These are phyloP conservation scores for Thermothielavioides terrestris DNA, from an alignment of 495 filamentous ascomycete genomes.

Conservation along the genomic window DNA sequence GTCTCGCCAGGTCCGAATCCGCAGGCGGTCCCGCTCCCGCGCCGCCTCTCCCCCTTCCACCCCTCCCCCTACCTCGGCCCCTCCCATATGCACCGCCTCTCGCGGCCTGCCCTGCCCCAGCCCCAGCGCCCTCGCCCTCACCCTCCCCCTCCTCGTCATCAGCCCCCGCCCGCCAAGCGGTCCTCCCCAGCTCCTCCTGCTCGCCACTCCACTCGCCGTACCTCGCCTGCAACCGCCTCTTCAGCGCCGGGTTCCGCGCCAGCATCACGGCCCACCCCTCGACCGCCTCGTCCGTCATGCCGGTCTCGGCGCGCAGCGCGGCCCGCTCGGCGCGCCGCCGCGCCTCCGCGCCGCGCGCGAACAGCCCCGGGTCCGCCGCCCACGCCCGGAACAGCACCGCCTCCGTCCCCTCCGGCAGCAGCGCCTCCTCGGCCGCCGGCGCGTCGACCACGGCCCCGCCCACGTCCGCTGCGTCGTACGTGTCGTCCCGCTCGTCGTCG, in stretches of 20 bases:
- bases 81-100: conserved; percentile 40
- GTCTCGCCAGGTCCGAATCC: conserved; percentile 43
- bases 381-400: conserved; percentile 61
- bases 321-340: conserved; percentile 52
- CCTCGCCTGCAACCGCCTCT: conserved; percentile 56
- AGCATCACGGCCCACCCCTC: conserved; percentile 94
- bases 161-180: conserved; percentile 49
- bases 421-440: conserved; percentile 16
- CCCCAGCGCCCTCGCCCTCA: conserved; percentile 17
- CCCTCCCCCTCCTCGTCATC: conserved; percentile 39
- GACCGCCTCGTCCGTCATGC: conserved; percentile 87
- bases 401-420: conserved; percentile 38
- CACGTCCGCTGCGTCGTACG: conserved; percentile 86
- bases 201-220: conserved; percentile 51
- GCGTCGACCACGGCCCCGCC: conserved; percentile 70
- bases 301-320: conserved; percentile 64
- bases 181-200: conserved; percentile 53
- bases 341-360: conserved; percentile 59
- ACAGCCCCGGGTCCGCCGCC: conserved; percentile 51
- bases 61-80: conserved; percentile 43
- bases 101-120: conserved; percentile 21
- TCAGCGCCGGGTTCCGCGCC: conserved; percentile 54
- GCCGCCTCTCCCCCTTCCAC: conserved; percentile 48
- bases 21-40: conserved; percentile 51
- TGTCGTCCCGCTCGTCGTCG: conserved; percentile 96